Base-by-base conservation (phyloP, 352 stramenopile genomes). In the Pythium utonaiense region DNA sequence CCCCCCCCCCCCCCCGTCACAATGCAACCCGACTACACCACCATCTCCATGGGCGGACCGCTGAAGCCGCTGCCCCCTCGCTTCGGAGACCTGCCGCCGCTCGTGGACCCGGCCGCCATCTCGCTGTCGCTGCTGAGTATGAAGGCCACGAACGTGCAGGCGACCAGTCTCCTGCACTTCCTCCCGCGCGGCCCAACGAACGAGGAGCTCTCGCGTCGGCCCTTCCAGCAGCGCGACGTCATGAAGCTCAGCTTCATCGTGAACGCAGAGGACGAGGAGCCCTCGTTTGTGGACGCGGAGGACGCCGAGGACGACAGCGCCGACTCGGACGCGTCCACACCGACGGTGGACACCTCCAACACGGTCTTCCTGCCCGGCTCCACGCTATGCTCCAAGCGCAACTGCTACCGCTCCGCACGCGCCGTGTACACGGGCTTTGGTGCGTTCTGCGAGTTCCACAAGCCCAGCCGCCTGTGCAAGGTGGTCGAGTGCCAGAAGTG, bases 221-320 rank as follows among this genome's bases (percentile, higher is more conserved):
- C 25, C 5, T n/a, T 36, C 25, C 53, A 27, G 36, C 24, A 31
- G 8, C 53, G 61, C 50, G 31, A 68, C 25, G 61, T 49, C 52
- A 88, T 88, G 78, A 79, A 72, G 38, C 68, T 88, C 27, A 78
- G 74, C 60, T 88, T 88, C 58, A 88, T 88, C 58, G 69, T 77
- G 2, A 80, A 86, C 56, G 63, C 67, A 0, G 31, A 70, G 30
- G 42, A 51, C 6, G 47, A 36, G 36, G 28, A 63, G 17, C 30
- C 38, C 14, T 47, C 42, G 19, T 7, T 33, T 25, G 28, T 21
- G 9, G 38, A 52, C 16, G 59, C 79, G 56, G 56, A 69, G 4
- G 31, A 69, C 9, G 31, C 67, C 9, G 51, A 58, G n/a, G 51
- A 58, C 31, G 31, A 33, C 21, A 34, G 17, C 51, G n/a, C 33